Evolutionary conservation across 192 early-diverging fungal genomes (phyloP).

Genomic region (Funneliformis geosporum): DNA sequence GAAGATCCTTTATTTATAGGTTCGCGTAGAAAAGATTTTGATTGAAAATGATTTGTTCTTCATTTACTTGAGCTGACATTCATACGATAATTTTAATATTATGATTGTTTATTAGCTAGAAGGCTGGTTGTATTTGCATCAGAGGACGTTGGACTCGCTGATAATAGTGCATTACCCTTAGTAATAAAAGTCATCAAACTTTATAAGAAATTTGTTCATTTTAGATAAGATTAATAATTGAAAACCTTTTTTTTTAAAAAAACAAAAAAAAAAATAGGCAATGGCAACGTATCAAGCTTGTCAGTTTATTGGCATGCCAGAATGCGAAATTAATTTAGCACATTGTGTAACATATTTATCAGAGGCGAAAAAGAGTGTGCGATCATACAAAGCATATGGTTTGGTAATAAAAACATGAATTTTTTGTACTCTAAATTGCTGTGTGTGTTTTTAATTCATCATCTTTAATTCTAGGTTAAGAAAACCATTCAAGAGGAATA

Average conservation of each 20-base stretch:
- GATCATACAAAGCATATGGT: constrained; percentile 76
- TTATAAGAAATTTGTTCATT: neutral
- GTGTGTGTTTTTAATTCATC: neutral
- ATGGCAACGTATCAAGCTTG: constrained; percentile 80
- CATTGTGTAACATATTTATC: constrained; percentile 79
- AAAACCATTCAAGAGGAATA: constrained; percentile 56
- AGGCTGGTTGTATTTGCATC: constrained; percentile 77
- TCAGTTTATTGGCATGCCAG: constrained; percentile 89
- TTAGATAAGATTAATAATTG: neutral
- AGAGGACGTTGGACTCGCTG: constrained; percentile 89
- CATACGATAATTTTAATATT: neutral
- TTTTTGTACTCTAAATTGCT: neutral
- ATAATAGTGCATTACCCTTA: constrained; percentile 73
- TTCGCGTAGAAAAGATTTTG: neutral
- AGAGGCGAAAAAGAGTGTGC: constrained; percentile 80
- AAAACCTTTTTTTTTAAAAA: neutral
- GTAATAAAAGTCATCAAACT: constrained; percentile 32
- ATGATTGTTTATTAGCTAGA: constrained; percentile 20
- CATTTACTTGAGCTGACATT: neutral
- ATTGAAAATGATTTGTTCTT: neutral
- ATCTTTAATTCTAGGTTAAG: constrained; percentile 48
- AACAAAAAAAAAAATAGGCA: no score
- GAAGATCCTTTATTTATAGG: constrained; percentile 89
- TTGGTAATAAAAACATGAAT: constrained; percentile 38
- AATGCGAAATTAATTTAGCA: constrained; percentile 84